Base-by-base conservation (phyloP, 2,329 filamentous ascomycete genomes). In the Coniochaeta sp. region DNA sequence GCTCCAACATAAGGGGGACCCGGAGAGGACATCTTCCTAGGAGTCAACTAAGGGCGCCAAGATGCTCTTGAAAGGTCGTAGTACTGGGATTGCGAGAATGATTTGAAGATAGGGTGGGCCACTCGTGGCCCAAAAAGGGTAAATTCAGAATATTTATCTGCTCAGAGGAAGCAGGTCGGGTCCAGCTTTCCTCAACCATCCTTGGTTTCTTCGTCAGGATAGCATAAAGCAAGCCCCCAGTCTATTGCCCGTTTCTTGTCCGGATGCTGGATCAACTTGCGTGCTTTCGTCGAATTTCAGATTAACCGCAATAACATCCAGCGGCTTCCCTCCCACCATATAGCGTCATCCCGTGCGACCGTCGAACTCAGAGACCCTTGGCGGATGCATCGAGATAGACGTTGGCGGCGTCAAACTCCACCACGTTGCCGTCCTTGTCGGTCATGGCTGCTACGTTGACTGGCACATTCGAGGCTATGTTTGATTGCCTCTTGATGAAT, bases 381-480 rank as follows among this genome's bases (percentile, higher is more conserved):
- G 69, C 71, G 58, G 66, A 70, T 58, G 72, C 71, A 63, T 72
- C 74, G 62, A 76, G 71, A 71, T 77, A 71, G 64, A 83, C 80
- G 14, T 70, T 70, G 30, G 69, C 64, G 17, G 77, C 10, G 66
- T 79, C 68, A 64, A 81, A 83, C 30, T 72, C 65, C 22, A 82
- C 65, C 62, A 81, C 70, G 54, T 78, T 75, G 66, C 81, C 81
- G 40, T 70, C 62, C 22, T 66, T 64, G 62, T 78, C 74, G 40
- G 75, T 74, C 81, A 83, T 83, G 69, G 80, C 72, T 16, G 78
- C 68, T 22, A 66, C 66, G 59, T 73, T 72, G 64, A 75, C 74
- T 34, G 73, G 67, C 60, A 73, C 69, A 32, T 63, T 59, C 36
- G 44, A 63, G 38, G 65, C 67, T 50, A 64, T 60, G 57, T 65